Percentiles rank a stretch among this genome's conserved stretches.
Evolutionary conservation across 345 rosid species (phyloP).

Genomic region (Pelargonium nanum): DNA sequence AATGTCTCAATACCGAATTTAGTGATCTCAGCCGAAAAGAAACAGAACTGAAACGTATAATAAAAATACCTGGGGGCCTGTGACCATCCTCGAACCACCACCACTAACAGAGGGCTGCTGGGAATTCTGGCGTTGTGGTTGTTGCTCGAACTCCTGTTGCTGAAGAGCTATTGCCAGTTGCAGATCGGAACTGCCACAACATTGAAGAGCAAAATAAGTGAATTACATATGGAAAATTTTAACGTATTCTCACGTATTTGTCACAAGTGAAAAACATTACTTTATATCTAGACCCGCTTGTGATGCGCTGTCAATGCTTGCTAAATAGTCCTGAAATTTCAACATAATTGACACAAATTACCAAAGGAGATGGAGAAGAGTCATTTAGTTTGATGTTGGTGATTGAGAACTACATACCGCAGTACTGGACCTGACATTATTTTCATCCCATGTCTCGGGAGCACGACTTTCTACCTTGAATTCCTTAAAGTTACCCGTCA

Average conservation of each 20-base stretch:
- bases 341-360: not conserved
- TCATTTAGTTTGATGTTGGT: not conserved
- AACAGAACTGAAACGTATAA: not conserved
- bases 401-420: constrained; percentile 41
- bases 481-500: constrained; percentile 82
- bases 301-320: constrained; percentile 56
- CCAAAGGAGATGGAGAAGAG: not conserved
- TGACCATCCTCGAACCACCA: constrained; percentile 52
- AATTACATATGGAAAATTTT: not conserved
- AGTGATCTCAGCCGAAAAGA: not conserved
- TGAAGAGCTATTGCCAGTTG: constrained; percentile 95
- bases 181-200: constrained; percentile 65
- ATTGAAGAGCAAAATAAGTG: not conserved
- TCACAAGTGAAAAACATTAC: constrained; percentile 35
- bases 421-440: constrained; percentile 67
- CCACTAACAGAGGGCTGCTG: constrained; percentile 36
- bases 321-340: constrained; percentile 64
- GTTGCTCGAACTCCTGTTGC: constrained; percentile 91
- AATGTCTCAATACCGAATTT: not conserved
- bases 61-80: constrained; percentile 89
- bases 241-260: not conserved
- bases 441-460: constrained; percentile 70
- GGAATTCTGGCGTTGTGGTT: constrained; percentile 40
- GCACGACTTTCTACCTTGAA: constrained; percentile 64
- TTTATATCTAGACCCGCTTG: constrained; percentile 53